A percentile compares a stretch with the other conserved stretches of the same genome.
Conservation (phyloP, 192 early-diverging fungal species). For the Umbelopsis ramanniana region DNA sequence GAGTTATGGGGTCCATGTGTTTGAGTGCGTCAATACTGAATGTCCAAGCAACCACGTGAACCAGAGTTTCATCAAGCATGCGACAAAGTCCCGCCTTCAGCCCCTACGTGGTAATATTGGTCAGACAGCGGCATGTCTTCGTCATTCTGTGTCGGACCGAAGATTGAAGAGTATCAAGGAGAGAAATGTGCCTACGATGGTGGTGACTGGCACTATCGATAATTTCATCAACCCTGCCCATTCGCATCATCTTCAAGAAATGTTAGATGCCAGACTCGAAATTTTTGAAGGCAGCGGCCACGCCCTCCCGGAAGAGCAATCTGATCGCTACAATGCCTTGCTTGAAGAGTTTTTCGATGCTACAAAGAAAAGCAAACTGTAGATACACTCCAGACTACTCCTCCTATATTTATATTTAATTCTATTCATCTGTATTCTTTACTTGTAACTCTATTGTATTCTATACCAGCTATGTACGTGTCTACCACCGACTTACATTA, state of each 20-base stretch:
- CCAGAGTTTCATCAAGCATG: not conserved
- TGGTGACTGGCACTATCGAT: slow-evolving; percentile 44
- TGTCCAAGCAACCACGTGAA: not conserved
- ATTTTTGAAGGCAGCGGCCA: slow-evolving; percentile 47
- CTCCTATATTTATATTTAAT: not conserved
- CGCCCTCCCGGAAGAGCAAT: slow-evolving; percentile 37
- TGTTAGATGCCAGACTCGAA: slow-evolving; percentile 30
- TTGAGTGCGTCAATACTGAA: not conserved
- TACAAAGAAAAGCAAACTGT: not conserved
- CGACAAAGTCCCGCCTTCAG: slow-evolving; percentile 19
- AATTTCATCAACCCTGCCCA: slow-evolving; percentile 40
- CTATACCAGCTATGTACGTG: too few relatives aligned
- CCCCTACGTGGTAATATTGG: slow-evolving; percentile 37
- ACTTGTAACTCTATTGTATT: not conserved
- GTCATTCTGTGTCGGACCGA: slow-evolving; percentile 39
- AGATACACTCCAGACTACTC: not conserved
- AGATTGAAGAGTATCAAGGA: slow-evolving; percentile 32
- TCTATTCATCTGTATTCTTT: not conserved
- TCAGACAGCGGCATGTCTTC: slow-evolving; percentile 38
- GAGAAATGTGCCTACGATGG: slow-evolving; percentile 25
- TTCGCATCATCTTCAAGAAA: slow-evolving; percentile 35
- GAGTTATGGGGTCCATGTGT: too few relatives aligned
- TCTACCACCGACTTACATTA: too few relatives aligned
- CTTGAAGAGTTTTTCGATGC: slow-evolving; percentile 37
- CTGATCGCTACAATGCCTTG: slow-evolving; percentile 34